Percentiles rank a stretch among this genome's conserved stretches.
phyloP scores from a whole-genome alignment of 352 stramenopile genomes.

The Globisporangium polare region DNA sequence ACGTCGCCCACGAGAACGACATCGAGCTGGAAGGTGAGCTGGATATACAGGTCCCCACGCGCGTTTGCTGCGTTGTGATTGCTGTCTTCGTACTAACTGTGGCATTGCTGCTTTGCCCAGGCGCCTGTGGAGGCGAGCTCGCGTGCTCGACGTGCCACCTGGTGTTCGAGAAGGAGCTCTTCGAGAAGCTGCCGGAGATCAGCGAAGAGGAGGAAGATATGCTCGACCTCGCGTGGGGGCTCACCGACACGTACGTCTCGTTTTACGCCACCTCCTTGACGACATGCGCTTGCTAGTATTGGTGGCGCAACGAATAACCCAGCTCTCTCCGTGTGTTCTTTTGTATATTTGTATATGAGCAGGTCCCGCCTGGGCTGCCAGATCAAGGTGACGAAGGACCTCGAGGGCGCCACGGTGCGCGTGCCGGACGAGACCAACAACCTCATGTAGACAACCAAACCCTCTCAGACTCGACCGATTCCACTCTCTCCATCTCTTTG shows the following conservation, averaged over 20 bases:
- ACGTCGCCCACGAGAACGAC: slow-evolving; percentile 92
- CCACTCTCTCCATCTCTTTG: neutral
- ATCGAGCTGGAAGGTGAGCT: slow-evolving; percentile 85
- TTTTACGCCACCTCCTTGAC: neutral
- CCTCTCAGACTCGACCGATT: neutral
- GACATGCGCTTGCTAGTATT: too few species aligned
- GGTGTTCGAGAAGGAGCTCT: slow-evolving; percentile 89
- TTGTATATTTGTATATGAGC: neutral
- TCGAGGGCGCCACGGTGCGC: slow-evolving; percentile 84
- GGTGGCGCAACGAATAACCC: too few species aligned
- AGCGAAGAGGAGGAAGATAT: slow-evolving; percentile 95
- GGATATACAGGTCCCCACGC: too few species aligned
- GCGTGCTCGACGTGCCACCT: slow-evolving; percentile 94
- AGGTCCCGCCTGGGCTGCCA: slow-evolving; percentile 88
- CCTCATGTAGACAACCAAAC: slow-evolving; percentile 68
- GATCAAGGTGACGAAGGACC: slow-evolving; percentile 84
- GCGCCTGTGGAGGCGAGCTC: slow-evolving; percentile 90
- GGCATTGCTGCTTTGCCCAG: slow-evolving; percentile 13
- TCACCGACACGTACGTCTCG: slow-evolving; percentile 88
- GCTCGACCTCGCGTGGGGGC: slow-evolving; percentile 92
- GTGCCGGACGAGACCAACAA: slow-evolving; percentile 88
- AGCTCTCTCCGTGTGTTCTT: neutral
- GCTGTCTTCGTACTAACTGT: slow-evolving; percentile 1
- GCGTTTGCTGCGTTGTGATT: neutral
- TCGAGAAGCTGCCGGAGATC: slow-evolving; percentile 82